These are phyloP conservation scores for Dothideomycetes sp. DNA, from an alignment of 2,329 filamentous ascomycete genomes.

Conservation along the genomic window DNA sequence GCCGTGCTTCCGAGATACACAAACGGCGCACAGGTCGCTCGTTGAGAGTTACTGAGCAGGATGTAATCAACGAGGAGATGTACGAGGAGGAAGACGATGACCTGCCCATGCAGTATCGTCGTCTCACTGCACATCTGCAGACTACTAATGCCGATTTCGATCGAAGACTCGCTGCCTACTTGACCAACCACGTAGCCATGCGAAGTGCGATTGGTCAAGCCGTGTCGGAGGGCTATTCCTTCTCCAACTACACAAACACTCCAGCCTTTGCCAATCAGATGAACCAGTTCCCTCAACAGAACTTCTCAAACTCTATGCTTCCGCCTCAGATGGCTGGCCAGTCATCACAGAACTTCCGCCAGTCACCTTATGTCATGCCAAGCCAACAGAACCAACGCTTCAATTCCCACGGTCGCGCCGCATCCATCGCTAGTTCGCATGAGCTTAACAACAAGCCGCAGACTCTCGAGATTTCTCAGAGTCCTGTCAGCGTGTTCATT, in stretches of 20 bases:
- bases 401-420: conserved; percentile 29
- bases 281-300: conserved; percentile 12
- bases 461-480: conserved; percentile 9
- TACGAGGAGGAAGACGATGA: conserved; percentile 92
- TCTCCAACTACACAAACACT: conserved; percentile 24
- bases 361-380: conserved; percentile 31
- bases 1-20: conserved; percentile 82
- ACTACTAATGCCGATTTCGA: conserved; percentile 52
- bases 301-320: conserved; percentile 16
- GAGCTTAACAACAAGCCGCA: conserved; percentile 14
- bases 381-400: conserved; percentile 17
- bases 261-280: conserved; percentile 30
- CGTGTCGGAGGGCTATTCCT: conserved; percentile 29
- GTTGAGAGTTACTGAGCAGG: conserved; percentile 71
- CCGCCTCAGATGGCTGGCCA: conserved; percentile 15
- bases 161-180: conserved; percentile 47
- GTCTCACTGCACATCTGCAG: conserved; percentile 51
- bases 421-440: conserved; percentile 33
- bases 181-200: conserved; percentile 47
- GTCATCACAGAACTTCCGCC: conserved; percentile 23
- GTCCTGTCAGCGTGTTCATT: conserved; percentile 5
- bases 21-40: conserved; percentile 75
- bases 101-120: conserved; percentile 53
- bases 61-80: conserved; percentile 87
- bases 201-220: conserved; percentile 37